These are phyloP conservation scores for Aphanoascus verrucosus DNA, from an alignment of 2,329 filamentous ascomycete species.

Conservation along the genomic window DNA sequence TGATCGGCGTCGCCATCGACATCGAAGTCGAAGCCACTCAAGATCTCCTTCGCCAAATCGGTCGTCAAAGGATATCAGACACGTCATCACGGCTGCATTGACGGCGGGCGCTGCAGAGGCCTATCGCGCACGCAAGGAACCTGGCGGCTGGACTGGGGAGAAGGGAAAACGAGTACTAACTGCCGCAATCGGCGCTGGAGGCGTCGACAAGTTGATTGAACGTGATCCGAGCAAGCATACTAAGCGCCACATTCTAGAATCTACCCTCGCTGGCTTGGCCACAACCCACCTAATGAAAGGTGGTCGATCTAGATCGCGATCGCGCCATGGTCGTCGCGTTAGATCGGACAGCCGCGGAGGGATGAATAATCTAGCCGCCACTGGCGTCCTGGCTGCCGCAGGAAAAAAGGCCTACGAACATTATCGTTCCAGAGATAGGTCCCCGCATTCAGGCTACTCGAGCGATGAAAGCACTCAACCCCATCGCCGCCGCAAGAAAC, in stretches of 20 bases:
- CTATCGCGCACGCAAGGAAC: constrained; percentile 78
- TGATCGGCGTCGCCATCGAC: constrained; percentile 41
- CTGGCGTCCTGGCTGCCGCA: constrained; percentile 37
- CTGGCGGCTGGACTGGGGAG: constrained; percentile 78
- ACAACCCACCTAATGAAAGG: constrained; percentile 81
- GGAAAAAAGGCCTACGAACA: constrained; percentile 39
- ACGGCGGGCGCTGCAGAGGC: constrained; percentile 86
- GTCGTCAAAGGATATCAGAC: constrained; percentile 55
- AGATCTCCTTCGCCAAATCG: constrained; percentile 46
- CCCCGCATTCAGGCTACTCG: constrained; percentile 25
- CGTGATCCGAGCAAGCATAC: constrained; percentile 56
- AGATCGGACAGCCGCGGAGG: constrained; percentile 36
- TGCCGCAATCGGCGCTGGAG: constrained; percentile 72
- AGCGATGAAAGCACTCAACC: constrained; percentile 44
- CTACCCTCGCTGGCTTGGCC: constrained; percentile 77
- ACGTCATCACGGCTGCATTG: constrained; percentile 82
- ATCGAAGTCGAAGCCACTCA: constrained; percentile 33
- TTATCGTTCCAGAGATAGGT: constrained; percentile 32
- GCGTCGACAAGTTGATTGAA: constrained; percentile 66
- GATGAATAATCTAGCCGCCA: constrained; percentile 34
- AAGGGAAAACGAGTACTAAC: constrained; percentile 89
- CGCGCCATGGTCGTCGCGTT: constrained; percentile 25
- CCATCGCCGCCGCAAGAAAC: constrained; percentile 39
- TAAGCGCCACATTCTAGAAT: constrained; percentile 73
- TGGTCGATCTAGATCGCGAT: constrained; percentile 49